Evolutionary conservation across 2,329 filamentous ascomycete species (phyloP), one percentile per base, ranked within the genome.

Genomic region (Pleurostoma richardsiae): DNA sequence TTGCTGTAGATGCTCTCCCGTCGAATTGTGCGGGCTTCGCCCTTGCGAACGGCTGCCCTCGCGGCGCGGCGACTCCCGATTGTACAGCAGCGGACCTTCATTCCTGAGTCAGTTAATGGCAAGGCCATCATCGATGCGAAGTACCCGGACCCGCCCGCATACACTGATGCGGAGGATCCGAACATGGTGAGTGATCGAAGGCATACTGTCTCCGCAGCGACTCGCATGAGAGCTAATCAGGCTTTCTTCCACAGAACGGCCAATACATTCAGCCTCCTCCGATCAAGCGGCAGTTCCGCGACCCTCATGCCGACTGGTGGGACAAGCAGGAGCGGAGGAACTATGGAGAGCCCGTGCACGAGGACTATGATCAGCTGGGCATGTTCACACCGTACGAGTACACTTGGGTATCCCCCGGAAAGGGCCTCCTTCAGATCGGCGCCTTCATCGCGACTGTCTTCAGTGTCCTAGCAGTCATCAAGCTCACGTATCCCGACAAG

Each of bases 271-370:
- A 91, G 71, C 87, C 88, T 49, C 82, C 83, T 10, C 71, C 77
- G 46, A 74, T 92, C 69, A 96, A 96, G 78, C 87, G 92, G 58
- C 85, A 90, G 68, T 88, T 90, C 73, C 89, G 94, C 65, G 94
- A 97, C 68, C 94, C 95, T 33, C 82, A 97, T 66, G 92, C 71
- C 63, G 85, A 89, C 64, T 99, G 90, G 90, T 97, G 90, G 89
- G 92, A 99, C 71, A 87, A 90, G 69, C 94, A 99, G 73, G 94
- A 97, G 70, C 85, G 91, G 65, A 83, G 94, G 61, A 97, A 99
- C 78, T 97, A 88, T 66, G 91, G 91, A 69, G 95, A 99, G 70
- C 89, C 92, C 10, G 83, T 95, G 44, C 92, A 99, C 69, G 95
- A 99, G 70, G 94, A 99, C 68, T 87, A 96, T 69, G 95, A 99